Evolutionary conservation across 140 eudicot genomes (phyloP), one percentile per base, ranked within the genome.

Genomic region (Anethum foeniculum): DNA sequence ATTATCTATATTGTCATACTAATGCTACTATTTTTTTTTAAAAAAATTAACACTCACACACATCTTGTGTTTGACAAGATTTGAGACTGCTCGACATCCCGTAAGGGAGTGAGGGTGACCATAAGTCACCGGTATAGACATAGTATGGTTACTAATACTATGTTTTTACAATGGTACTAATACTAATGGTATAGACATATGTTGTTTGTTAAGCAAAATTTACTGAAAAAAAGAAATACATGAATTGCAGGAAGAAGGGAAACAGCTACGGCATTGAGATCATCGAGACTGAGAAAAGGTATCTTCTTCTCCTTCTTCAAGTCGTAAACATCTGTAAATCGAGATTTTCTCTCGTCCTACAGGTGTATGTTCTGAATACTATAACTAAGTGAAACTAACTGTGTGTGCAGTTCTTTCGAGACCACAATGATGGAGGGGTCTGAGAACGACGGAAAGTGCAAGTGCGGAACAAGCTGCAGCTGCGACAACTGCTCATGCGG

Each of bases 401-500:
- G 44, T 34, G 13, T 10, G 54, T 76, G 83, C 81, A 85, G 85
- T 80, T 77, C 64, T 81, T 74, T 48, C 23, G 92, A 88, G 86
- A 65, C 84, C 15, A 32, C 80, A 12, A 79, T 84, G 80, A 82
- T 88, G 92, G 91, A 80, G 78, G 88, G 8, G 23, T 75, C 87
- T 32, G 91, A 90, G 89, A 71, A 84, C 60, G 86, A 86, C 69
- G 91, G 91, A 78, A 91, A 87, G 83, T 91, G 94, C 92, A 88
- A 88, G 87, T 92, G 97, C 80, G 91, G 93, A 25, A 46, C 85
- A 0, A 38, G 54, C 81, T 78, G 81, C 81, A 58, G 12, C 81
- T 78, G 81, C n/a, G 23, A 0, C 79, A 41, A 75, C 79, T 75
- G 79, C 41, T 27, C 41, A 12, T 75, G 79, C 38, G 78, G 78